These are phyloP conservation scores for Colletotrichum sp. DNA, from an alignment of 2,329 filamentous ascomycete genomes.

Conservation along the genomic window DNA sequence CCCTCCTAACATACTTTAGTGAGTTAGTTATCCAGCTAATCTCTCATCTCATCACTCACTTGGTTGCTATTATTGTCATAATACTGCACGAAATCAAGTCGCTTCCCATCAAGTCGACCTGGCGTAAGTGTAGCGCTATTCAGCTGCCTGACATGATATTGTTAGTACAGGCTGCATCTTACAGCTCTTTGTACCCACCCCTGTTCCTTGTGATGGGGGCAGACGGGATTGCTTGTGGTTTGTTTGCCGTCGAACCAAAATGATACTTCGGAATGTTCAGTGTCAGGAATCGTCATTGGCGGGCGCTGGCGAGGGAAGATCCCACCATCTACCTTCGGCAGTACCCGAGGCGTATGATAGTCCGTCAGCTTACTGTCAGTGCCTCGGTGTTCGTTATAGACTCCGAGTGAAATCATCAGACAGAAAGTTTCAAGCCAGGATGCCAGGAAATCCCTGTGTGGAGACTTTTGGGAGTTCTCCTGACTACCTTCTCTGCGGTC, in stretches of 20 bases:
- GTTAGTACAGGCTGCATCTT: neutral
- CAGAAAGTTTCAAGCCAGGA: neutral
- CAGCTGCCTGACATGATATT: neutral
- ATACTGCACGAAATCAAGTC: no score
- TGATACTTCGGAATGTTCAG: neutral
- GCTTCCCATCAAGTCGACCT: no score
- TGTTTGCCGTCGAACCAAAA: neutral
- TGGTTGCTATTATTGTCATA: accelerated
- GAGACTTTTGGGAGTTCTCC: conserved; percentile 44
- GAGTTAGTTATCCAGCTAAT: no score
- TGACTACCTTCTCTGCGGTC: conserved; percentile 47
- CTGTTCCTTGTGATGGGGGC: neutral
- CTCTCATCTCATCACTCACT: accelerated
- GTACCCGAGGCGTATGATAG: neutral
- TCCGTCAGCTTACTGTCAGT: neutral
- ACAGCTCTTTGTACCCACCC: neutral
- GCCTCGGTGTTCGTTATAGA: neutral
- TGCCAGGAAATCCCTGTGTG: conserved; percentile 51
- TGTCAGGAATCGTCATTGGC: neutral
- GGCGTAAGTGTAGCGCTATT: neutral
- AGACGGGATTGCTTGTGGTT: neutral
- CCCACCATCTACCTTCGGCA: neutral
- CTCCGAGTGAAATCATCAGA: neutral
- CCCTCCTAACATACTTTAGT: accelerated
- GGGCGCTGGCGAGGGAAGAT: neutral